These are phyloP conservation scores for Centaurea solstitialis DNA, from an alignment of 129 eudicot species.

Conservation along the genomic window DNA sequence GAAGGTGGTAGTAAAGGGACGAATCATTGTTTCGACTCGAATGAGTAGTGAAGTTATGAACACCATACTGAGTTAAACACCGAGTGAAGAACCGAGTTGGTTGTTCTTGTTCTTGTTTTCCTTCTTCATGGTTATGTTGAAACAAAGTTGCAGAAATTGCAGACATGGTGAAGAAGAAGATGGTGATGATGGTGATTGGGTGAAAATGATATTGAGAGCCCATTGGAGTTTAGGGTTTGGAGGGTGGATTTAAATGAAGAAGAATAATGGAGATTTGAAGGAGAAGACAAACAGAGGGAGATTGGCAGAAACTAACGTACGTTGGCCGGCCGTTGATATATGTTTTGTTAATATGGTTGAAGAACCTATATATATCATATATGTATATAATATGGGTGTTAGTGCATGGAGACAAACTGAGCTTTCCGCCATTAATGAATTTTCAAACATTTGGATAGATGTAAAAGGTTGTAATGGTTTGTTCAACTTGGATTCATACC, in stretches of 20 bases:
- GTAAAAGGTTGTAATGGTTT: not conserved
- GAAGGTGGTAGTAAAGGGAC: constrained; percentile 39
- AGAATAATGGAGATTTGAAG: constrained; percentile 26
- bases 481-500: not conserved
- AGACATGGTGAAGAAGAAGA: constrained; percentile 26
- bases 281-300: constrained; percentile 31
- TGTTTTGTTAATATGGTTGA: constrained; percentile 5
- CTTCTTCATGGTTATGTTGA: not conserved
- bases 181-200: not conserved
- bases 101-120: not conserved
- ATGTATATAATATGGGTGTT: not conserved
- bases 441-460: constrained; percentile 11
- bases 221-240: not conserved
- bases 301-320: constrained; percentile 13
- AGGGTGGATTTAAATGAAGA: constrained; percentile 20
- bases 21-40: constrained; percentile 31
- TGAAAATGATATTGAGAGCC: constrained; percentile 1
- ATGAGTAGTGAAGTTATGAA: constrained; percentile 53
- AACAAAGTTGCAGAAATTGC: not conserved
- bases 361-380: not conserved
- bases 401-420: constrained; percentile 32
- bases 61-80: constrained; percentile 44
- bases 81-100: constrained; percentile 16
- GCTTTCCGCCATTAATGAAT: constrained; percentile 11
- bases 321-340: constrained; percentile 42